Percentiles rank a stretch among this genome's conserved stretches.
Conservation (phyloP, 2,329 filamentous ascomycete species). For the Talaromyces funiculosus region DNA sequence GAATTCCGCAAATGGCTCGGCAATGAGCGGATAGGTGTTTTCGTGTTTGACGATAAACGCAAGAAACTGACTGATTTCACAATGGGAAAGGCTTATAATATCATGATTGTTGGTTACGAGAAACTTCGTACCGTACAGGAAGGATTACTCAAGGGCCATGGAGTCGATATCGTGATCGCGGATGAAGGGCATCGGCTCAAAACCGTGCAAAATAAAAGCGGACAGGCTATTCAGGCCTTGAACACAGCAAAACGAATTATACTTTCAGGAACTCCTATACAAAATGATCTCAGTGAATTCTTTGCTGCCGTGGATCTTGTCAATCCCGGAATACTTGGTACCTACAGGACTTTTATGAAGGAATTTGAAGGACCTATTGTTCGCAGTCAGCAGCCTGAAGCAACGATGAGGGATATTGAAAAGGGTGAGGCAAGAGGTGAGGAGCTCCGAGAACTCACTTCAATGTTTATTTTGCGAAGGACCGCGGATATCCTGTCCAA, state of each 20-base stretch:
- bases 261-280: constrained; percentile 61
- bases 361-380: constrained; percentile 62
- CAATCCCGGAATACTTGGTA: constrained; percentile 60
- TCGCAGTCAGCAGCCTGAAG: constrained; percentile 58
- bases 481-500: constrained; percentile 62
- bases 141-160: constrained; percentile 56
- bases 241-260: constrained; percentile 58
- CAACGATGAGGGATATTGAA: constrained; percentile 56
- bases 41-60: constrained; percentile 57
- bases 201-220: constrained; percentile 63
- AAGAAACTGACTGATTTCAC: constrained; percentile 63
- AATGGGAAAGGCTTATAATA: constrained; percentile 59
- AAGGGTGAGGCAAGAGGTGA: constrained; percentile 58
- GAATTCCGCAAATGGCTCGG: constrained; percentile 71
- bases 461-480: constrained; percentile 60
- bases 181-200: constrained; percentile 65
- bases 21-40: constrained; percentile 63
- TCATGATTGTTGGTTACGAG: constrained; percentile 71
- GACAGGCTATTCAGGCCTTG: constrained; percentile 59
- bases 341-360: constrained; percentile 57
- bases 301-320: constrained; percentile 64
- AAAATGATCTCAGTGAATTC: constrained; percentile 64
- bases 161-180: constrained; percentile 65
- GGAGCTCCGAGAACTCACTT: constrained; percentile 56
- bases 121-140: constrained; percentile 61